These are phyloP conservation scores for Tylopilus rubrobrunneus DNA, from an alignment of 768 basidiomycete species.

Conservation along the genomic window DNA sequence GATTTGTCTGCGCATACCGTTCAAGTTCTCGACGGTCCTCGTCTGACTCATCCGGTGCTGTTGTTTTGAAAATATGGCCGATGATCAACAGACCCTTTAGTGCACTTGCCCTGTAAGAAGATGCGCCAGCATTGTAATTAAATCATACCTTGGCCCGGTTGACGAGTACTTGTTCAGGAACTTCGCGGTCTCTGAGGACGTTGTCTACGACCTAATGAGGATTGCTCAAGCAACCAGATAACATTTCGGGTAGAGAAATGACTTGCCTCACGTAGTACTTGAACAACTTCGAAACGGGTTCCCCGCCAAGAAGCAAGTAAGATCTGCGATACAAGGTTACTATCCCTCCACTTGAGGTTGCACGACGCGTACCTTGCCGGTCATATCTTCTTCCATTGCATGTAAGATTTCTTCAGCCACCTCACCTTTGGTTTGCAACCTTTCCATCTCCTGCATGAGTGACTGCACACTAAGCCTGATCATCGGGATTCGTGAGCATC, in stretches of 20 bases:
- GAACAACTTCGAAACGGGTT: slow-evolving; percentile 90
- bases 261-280: slow-evolving; percentile 72
- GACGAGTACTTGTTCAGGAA: slow-evolving; percentile 64
- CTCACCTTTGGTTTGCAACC: slow-evolving; percentile 84
- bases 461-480: slow-evolving; percentile 26
- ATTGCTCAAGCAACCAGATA: background rate
- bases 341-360: background rate
- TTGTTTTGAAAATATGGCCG: slow-evolving; percentile 85
- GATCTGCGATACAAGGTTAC: slow-evolving; percentile 45
- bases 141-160: slow-evolving; percentile 78
- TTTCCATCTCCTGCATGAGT: slow-evolving; percentile 76
- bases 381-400: slow-evolving; percentile 88
- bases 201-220: slow-evolving; percentile 64
- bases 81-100: slow-evolving; percentile 77
- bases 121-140: slow-evolving; percentile 4
- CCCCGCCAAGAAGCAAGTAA: slow-evolving; percentile 98
- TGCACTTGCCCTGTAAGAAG: background rate
- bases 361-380: slow-evolving; percentile 64
- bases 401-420: slow-evolving; percentile 79
- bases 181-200: slow-evolving; percentile 77
- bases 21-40: slow-evolving; percentile 94
- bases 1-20: slow-evolving; percentile 46
- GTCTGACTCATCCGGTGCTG: slow-evolving; percentile 85
- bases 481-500: slow-evolving; percentile 42
- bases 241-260: slow-evolving; percentile 2